Evolutionary conservation across 140 eudicot species (phyloP), one percentile per base, ranked within the genome.

Genomic region (Erigeron philadelphicus): DNA sequence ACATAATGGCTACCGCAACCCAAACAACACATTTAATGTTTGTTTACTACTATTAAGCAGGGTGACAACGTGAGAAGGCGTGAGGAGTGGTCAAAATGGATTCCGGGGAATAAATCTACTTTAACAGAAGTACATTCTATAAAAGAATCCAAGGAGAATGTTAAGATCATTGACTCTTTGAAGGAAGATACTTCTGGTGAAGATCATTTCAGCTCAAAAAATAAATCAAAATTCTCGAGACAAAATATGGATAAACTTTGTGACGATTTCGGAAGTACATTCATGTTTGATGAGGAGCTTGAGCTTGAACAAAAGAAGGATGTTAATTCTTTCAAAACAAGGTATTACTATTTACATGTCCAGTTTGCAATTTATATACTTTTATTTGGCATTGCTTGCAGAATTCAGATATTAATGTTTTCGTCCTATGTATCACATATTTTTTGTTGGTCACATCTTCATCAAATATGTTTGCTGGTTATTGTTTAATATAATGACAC

Each of bases 271-370:
- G 75, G 84, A 64, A 81, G 75, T 81, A 88, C 97, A 47, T 91
- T 91, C 73, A 81, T 86, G 95, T 85, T 91, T 76, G 97, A 91
- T 67, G 97, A 91, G 80, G 97, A 91, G 82, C 86, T 91, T 41
- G 97, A 91, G 73, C 77, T 77, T 76, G 92, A 84, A 76, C 86
- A 78, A 43, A 89, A 80, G 72, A 79, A 71, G 74, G 78, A 84
- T 55, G 69, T 70, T 7, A 54, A 16, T 62, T 75, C 82, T 44
- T 57, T 84, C n/a, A 71, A 64, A 11, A 74, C 72, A 70, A 87
- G 97, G 97, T 90, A 75, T 50, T 25, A 31, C 38, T 31, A 31
- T 31, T 31, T 31, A 12, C 76, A 67, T 73, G 72, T 62, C 63
- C 52, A 0, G 41, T 8, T 56, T 11, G 41, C 18, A 35, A n/a